These are phyloP conservation scores for Blastocystis sp. DNA, from an alignment of 352 stramenopile genomes.

Conservation along the genomic window DNA sequence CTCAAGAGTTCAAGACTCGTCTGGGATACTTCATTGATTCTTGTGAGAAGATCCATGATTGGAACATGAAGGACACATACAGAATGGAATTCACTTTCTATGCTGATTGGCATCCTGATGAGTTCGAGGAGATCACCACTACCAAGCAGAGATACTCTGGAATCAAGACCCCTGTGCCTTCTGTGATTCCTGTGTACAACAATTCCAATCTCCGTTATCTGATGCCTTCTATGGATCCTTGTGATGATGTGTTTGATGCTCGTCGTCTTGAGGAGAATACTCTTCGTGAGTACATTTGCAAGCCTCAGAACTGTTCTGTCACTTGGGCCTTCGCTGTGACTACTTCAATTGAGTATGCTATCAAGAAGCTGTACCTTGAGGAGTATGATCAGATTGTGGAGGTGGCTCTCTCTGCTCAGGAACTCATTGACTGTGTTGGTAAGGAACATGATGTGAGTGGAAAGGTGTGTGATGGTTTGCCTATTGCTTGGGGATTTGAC, in stretches of 20 bases:
- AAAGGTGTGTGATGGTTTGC: background rate
- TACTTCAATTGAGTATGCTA: slow-evolving; percentile 33
- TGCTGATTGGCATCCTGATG: slow-evolving; percentile 34
- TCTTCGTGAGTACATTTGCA: slow-evolving; percentile 9
- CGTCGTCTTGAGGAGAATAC: background rate
- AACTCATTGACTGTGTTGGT: slow-evolving; percentile 7
- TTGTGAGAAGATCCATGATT: slow-evolving; percentile 48
- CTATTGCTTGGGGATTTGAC: slow-evolving; percentile 24
- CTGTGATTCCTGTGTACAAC: background rate
- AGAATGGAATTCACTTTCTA: slow-evolving; percentile 48
- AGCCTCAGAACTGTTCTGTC: slow-evolving; percentile 16
- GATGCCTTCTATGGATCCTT: slow-evolving; percentile 50
- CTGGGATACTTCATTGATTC: slow-evolving; percentile 41
- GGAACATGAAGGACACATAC: slow-evolving; percentile 6
- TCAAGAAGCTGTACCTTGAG: slow-evolving; percentile 44
- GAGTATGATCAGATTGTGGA: slow-evolving; percentile 4
- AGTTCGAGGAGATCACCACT: too few relatives aligned
- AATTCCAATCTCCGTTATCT: slow-evolving; percentile 18
- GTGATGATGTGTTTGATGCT: background rate
- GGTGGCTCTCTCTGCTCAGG: slow-evolving; percentile 47
- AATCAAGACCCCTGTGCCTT: slow-evolving; percentile 8
- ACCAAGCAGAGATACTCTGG: slow-evolving; percentile 44
- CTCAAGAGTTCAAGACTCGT: slow-evolving; percentile 25
- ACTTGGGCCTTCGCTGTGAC: slow-evolving; percentile 29
- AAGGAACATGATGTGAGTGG: background rate